These are phyloP conservation scores for Trichophyton equinum DNA, from an alignment of 2,329 filamentous ascomycete genomes.

Conservation along the genomic window DNA sequence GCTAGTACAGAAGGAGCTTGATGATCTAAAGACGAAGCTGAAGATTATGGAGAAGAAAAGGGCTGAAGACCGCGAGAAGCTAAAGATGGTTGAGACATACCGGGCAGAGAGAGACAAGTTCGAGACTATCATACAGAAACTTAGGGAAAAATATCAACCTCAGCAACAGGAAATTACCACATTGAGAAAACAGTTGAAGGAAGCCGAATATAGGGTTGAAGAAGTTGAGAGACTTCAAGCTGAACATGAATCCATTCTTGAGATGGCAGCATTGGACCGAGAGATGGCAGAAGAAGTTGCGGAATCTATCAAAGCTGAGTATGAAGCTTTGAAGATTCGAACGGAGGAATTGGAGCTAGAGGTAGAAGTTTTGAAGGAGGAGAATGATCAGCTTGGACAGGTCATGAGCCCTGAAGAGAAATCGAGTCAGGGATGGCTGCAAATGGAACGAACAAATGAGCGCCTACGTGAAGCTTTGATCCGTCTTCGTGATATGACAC, in stretches of 20 bases:
- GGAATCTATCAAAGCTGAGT: slow-evolving; percentile 67
- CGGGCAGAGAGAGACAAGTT: slow-evolving; percentile 46
- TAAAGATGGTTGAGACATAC: slow-evolving; percentile 64
- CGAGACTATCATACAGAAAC: slow-evolving; percentile 74
- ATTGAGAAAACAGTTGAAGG: slow-evolving; percentile 63
- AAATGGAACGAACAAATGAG: slow-evolving; percentile 84
- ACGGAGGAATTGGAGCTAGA: slow-evolving; percentile 79
- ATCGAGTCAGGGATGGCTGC: slow-evolving; percentile 74
- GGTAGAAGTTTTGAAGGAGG: slow-evolving; percentile 71
- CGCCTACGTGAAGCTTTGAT: slow-evolving; percentile 74
- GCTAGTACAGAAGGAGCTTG: slow-evolving; percentile 52
- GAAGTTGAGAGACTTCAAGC: slow-evolving; percentile 61
- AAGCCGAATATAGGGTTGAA: slow-evolving; percentile 57
- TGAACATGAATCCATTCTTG: slow-evolving; percentile 72
- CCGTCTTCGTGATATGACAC: slow-evolving; percentile 71
- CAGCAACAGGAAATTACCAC: slow-evolving; percentile 69
- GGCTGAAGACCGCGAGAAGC: slow-evolving; percentile 68
- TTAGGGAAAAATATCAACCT: slow-evolving; percentile 78
- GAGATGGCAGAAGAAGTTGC: slow-evolving; percentile 95
- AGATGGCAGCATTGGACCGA: slow-evolving; percentile 76
- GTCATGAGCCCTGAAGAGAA: slow-evolving; percentile 83
- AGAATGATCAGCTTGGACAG: slow-evolving; percentile 70
- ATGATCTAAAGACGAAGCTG: slow-evolving; percentile 79
- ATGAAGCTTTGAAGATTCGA: slow-evolving; percentile 62
- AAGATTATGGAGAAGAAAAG: slow-evolving; percentile 79